Base-by-base conservation (phyloP, 768 basidiomycete genomes). In the Suillus spraguei region DNA sequence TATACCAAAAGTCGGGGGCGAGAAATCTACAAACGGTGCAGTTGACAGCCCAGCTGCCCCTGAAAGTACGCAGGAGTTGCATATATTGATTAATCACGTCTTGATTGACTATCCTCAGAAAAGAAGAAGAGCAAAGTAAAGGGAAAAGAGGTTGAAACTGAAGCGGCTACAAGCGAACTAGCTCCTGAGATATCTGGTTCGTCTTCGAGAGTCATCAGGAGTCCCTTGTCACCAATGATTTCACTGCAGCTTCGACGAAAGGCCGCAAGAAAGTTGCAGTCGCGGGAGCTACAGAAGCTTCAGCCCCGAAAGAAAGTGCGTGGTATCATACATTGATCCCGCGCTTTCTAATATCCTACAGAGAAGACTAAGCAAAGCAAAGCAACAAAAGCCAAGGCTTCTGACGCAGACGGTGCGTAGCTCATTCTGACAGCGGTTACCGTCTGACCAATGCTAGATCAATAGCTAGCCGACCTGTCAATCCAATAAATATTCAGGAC, bases 381-480 rank as follows among this genome's bases (percentile, higher is more conserved):
- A 38, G 10, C 56, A 20, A 41, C 10, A 17, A 58, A 41, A 41
- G 3, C 39, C 39, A 41, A 41, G 24, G 39, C 24, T 41, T 32
- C 24, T 41, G 20, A 20, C 20, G 17, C 39, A 28, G 56, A 41
- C 8, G 56, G 56, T 41, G 56, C 39, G 56, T 3, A n/a, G 41
- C 24, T 41, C 56, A 11, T 58, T 7, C 39, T 41, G 24, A 58
- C 56, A 28, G 39, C 6, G 2, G 41, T 14, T 28, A 41, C 24
- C 11, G 6, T 58, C 56, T 58, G 39, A 58, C 39, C 38, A 41
- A 58, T 58, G 56, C 28, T 41, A 58, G 56, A 58, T 32, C 56
- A 58, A 58, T 58, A 58, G 56, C 56, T 58, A 9, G 5, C 39
- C 39, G 5, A 20, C 24, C 39, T 58, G 24, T 20, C 24, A 42